These are phyloP conservation scores for Elaeagnus macrophylla DNA, from an alignment of 306 rosid genomes.

Conservation along the genomic window DNA sequence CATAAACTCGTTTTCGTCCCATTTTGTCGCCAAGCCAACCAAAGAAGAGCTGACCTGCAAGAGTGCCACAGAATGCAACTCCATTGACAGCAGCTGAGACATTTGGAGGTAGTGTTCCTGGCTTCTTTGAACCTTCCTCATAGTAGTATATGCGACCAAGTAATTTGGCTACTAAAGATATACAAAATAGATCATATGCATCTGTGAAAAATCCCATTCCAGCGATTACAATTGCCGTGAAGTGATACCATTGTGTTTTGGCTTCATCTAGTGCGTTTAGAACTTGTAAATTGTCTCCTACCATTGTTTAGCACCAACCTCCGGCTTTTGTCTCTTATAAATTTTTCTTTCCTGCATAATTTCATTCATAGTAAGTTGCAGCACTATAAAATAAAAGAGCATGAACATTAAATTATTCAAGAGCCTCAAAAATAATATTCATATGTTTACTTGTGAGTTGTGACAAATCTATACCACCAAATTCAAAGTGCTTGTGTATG, in stretches of 20 bases:
- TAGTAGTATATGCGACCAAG: neutral
- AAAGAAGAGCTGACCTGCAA: neutral
- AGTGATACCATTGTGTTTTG: neutral
- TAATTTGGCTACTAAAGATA: neutral
- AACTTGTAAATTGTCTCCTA: too few relatives aligned
- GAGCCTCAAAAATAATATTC: too few relatives aligned
- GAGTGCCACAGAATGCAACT: neutral
- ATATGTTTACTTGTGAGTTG: too few relatives aligned
- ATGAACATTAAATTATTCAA: too few relatives aligned
- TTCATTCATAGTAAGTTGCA: too few relatives aligned
- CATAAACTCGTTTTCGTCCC: neutral
- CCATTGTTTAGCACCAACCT: too few relatives aligned
- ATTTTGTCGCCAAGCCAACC: neutral
- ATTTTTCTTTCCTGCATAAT: too few relatives aligned
- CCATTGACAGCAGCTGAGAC: neutral
- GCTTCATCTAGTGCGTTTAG: too few relatives aligned
- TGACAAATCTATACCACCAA: too few relatives aligned
- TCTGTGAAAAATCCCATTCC: neutral
- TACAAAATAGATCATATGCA: neutral
- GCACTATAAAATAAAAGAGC: too few relatives aligned
- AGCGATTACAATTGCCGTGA: neutral
- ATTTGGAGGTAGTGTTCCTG: neutral
- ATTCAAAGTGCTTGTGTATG: too few relatives aligned
- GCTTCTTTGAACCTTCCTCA: neutral
- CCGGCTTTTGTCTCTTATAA: too few relatives aligned